Conservation (phyloP, 2,329 filamentous ascomycete species). For the Hypocreales sp. region DNA sequence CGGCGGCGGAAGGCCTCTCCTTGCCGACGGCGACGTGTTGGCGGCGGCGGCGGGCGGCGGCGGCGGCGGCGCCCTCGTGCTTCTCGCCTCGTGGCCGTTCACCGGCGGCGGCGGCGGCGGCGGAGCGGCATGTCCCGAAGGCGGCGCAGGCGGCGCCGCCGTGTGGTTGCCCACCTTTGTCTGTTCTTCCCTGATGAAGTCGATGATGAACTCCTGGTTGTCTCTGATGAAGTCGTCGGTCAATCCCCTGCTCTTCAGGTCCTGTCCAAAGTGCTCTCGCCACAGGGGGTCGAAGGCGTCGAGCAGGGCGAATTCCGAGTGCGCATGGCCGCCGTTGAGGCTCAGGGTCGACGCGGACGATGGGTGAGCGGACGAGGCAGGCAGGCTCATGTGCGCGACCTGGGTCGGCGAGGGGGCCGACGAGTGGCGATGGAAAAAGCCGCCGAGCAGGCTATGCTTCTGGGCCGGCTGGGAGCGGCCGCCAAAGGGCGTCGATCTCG, state of each 20-base stretch:
- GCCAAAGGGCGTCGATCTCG: constrained; percentile 61
- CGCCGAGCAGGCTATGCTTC: constrained; percentile 37
- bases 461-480: constrained; percentile 24
- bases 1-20: constrained; percentile 13
- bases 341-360: constrained; percentile 28
- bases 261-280: constrained; percentile 50
- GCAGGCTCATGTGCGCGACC: constrained; percentile 29
- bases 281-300: constrained; percentile 50
- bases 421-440: constrained; percentile 46
- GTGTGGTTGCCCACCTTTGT: constrained; percentile 15
- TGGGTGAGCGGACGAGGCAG: constrained; percentile 18
- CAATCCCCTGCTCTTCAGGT: constrained; percentile 45
- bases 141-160: constrained; percentile 6
- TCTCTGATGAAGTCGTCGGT: constrained; percentile 52
- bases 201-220: constrained; percentile 53
- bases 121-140: constrained; percentile 1
- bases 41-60: constrained; percentile 8
- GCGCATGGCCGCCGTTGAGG: constrained; percentile 25
- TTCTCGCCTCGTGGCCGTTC: constrained; percentile 16
- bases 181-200: constrained; percentile 45
- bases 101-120: constrained; percentile 13
- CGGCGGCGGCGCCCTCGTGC: constrained; percentile 19
- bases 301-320: constrained; percentile 44
- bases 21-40: constrained; percentile 4
- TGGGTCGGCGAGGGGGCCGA: constrained; percentile 43